These are phyloP conservation scores for Cryptococcus wingfieldii DNA, from an alignment of 1,284 basidiomycete genomes.

Conservation along the genomic window DNA sequence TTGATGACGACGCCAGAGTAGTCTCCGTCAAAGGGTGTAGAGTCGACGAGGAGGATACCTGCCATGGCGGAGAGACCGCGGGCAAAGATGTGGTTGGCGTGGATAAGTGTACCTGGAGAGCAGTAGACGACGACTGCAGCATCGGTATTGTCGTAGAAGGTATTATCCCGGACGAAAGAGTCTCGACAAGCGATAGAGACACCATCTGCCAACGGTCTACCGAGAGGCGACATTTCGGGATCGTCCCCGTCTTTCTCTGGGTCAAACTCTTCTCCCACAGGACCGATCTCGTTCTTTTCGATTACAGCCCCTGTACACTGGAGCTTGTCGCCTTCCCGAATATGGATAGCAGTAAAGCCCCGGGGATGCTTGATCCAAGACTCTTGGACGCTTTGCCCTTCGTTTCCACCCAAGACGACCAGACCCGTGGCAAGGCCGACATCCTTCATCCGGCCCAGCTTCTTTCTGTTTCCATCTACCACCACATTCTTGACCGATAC, in stretches of 20 bases:
- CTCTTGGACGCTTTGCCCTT: slow-evolving; percentile 41
- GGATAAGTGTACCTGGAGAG: slow-evolving; percentile 48
- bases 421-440: slow-evolving; percentile 32
- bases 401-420: slow-evolving; percentile 47
- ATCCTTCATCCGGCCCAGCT: slow-evolving; percentile 36
- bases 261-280: slow-evolving; percentile 48
- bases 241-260: slow-evolving; percentile 45
- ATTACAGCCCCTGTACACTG: slow-evolving; percentile 43
- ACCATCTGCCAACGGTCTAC: slow-evolving; percentile 48
- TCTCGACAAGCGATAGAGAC: slow-evolving; percentile 47
- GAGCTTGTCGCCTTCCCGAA: slow-evolving; percentile 48
- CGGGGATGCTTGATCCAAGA: slow-evolving; percentile 42
- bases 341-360: slow-evolving; percentile 48
- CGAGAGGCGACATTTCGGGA: slow-evolving; percentile 45
- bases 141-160: slow-evolving; percentile 47
- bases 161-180: slow-evolving; percentile 42
- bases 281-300: slow-evolving; percentile 47
- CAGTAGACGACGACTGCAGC: slow-evolving; percentile 50
- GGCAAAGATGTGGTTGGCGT: slow-evolving; percentile 46
- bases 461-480: slow-evolving; percentile 43
- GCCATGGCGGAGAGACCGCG: slow-evolving; percentile 43
- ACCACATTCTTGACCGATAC: slow-evolving; percentile 42
- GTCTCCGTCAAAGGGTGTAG: slow-evolving; percentile 47
- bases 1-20: slow-evolving; percentile 46
- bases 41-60: slow-evolving; percentile 51